phyloP scores from a whole-genome alignment of 192 early-diverging fungal genomes.

The Dissophora globulifera region DNA sequence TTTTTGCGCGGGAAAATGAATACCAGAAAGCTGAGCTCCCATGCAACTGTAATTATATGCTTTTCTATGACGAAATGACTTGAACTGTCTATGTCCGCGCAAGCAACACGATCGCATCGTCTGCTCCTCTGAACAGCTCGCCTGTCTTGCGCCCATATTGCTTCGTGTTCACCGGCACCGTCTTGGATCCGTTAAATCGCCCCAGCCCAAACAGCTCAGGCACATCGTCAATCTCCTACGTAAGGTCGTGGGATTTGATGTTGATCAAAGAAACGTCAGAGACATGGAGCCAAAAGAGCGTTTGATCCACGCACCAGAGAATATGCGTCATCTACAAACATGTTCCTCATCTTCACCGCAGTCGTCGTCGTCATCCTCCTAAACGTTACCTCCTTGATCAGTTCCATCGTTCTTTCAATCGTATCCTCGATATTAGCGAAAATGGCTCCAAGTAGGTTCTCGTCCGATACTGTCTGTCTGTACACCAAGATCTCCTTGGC shows the following conservation, averaged over 20 bases:
- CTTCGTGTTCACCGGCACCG: conserved; percentile 68
- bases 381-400: conserved; percentile 61
- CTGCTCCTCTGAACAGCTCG: conserved; percentile 62
- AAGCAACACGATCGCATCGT: conserved; percentile 61
- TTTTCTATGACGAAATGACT: too few relatives aligned
- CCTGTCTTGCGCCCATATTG: conserved; percentile 63
- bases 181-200: conserved; percentile 66
- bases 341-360: too few relatives aligned
- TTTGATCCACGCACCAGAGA: not conserved
- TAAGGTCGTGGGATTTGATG: too few relatives aligned
- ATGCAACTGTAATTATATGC: too few relatives aligned
- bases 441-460: conserved; percentile 68
- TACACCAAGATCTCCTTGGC: conserved; percentile 72
- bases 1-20: too few relatives aligned
- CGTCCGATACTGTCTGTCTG: conserved; percentile 51
- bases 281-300: not conserved
- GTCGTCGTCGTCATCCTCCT: not conserved
- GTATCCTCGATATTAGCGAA: conserved; percentile 61
- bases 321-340: not conserved
- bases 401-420: conserved; percentile 48
- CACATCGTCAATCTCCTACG: conserved; percentile 69
- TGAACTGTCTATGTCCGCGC: too few relatives aligned
- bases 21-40: too few relatives aligned
- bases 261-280: not conserved
- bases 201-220: conserved; percentile 59